phyloP scores from a whole-genome alignment of 2,329 filamentous ascomycete species.

The Fusarium newnesense region DNA sequence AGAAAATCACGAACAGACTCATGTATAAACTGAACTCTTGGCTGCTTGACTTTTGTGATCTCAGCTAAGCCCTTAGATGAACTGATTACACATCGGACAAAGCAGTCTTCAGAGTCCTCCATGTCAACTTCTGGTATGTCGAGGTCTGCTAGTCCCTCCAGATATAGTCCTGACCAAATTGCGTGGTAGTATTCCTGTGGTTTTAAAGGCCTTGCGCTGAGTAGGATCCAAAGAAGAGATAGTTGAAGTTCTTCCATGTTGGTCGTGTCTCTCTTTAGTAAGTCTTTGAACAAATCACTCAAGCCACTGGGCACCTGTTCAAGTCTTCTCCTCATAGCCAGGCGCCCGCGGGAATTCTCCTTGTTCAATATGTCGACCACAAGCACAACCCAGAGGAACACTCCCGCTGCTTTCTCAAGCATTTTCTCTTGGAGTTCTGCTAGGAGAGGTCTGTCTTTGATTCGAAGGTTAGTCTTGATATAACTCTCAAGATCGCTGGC shows the following conservation, averaged over 20 bases:
- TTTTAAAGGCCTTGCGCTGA: conserved; percentile 54
- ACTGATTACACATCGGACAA: conserved; percentile 48
- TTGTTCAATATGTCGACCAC: conserved; percentile 48
- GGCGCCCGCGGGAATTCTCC: conserved; percentile 44
- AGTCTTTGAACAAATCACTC: conserved; percentile 60
- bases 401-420: conserved; percentile 50
- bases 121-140: conserved; percentile 35
- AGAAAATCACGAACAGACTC: conserved; percentile 62
- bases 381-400: conserved; percentile 58
- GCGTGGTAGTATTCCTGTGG: conserved; percentile 56
- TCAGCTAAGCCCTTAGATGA: conserved; percentile 64
- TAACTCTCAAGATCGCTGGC: conserved; percentile 40
- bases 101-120: fast-evolving
- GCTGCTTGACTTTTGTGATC: conserved; percentile 44
- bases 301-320: conserved; percentile 52
- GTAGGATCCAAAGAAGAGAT: conserved; percentile 65
- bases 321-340: conserved; percentile 44
- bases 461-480: conserved; percentile 11
- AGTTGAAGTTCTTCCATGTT: conserved; percentile 55
- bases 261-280: conserved; percentile 58
- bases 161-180: neutral
- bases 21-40: conserved; percentile 63
- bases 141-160: neutral
- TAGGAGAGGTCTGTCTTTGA: neutral
- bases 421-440: conserved; percentile 37